Percentiles rank a stretch among this genome's conserved stretches.
These are phyloP conservation scores for Suillus plorans DNA, from an alignment of 768 basidiomycete species.

Conservation along the genomic window DNA sequence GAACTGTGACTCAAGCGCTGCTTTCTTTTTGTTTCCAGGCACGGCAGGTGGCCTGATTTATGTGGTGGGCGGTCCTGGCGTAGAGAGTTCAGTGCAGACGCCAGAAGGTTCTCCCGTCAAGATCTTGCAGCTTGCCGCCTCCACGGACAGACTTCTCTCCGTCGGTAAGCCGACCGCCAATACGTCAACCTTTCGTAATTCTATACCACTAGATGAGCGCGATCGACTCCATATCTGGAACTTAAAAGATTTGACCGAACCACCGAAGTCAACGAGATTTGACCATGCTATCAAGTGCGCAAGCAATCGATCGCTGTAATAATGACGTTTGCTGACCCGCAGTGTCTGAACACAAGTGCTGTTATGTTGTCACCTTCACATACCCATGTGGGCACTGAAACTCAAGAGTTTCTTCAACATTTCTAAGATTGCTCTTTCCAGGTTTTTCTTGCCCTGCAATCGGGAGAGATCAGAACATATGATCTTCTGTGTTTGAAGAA, in stretches of 20 bases:
- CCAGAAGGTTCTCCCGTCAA: conserved; percentile 49
- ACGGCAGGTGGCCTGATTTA: conserved; percentile 63
- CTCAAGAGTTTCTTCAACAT: conserved; percentile 10
- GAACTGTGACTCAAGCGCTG: not conserved
- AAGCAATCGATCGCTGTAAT: conserved; percentile 2
- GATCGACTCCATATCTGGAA: conserved; percentile 63
- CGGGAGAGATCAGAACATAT: conserved; percentile 68
- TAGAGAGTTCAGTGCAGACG: conserved; percentile 49
- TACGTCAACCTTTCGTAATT: not conserved
- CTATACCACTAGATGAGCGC: conserved; percentile 42
- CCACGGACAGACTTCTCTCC: conserved; percentile 54
- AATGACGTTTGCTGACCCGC: not conserved
- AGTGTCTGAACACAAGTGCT: conserved; percentile 33
- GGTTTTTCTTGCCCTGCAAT: conserved; percentile 50
- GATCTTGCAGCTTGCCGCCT: conserved; percentile 61
- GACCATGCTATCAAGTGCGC: conserved; percentile 41
- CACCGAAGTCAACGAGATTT: conserved; percentile 51
- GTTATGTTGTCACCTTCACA: conserved; percentile 67
- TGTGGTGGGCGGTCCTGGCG: conserved; percentile 67
- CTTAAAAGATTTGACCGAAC: conserved; percentile 49
- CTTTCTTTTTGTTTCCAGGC: conserved; percentile 38
- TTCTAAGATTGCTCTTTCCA: conserved; percentile 16
- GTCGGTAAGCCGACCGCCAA: conserved; percentile 47
- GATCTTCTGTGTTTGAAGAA: conserved; percentile 69
- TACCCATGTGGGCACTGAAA: conserved; percentile 56